Percentiles rank a stretch among this genome's conserved stretches.
phyloP scores from a whole-genome alignment of 2,329 filamentous ascomycete genomes.

The Stylonectria norvegica region DNA sequence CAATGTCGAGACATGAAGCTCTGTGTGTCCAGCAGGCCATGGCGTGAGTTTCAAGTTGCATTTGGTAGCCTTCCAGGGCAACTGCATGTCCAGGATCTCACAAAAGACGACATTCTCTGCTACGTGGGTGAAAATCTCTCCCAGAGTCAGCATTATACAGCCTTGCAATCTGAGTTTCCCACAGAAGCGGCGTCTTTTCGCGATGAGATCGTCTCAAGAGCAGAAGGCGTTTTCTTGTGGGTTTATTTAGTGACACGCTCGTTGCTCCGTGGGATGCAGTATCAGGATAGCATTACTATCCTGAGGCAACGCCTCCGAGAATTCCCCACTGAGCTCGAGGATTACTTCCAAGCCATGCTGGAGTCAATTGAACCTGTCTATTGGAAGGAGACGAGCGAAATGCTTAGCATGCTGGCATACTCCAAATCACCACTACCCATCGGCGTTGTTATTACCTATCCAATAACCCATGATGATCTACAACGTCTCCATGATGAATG shows the following conservation, averaged over 20 bases:
- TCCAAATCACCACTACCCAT: background rate
- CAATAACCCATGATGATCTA: too few relatives aligned
- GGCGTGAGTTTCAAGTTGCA: conserved; percentile 17
- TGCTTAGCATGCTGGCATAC: background rate
- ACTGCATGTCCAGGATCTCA: conserved; percentile 5
- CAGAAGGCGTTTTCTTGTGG: conserved; percentile 23
- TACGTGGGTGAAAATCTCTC: conserved; percentile 3
- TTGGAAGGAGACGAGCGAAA: background rate
- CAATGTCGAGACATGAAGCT: conserved; percentile 22
- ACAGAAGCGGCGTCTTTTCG: background rate
- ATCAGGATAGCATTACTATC: conserved; percentile 4
- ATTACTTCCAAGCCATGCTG: conserved; percentile 6
- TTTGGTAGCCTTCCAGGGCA: conserved; percentile 4
- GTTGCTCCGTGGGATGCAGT: conserved; percentile 13
- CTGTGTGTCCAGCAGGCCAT: conserved; percentile 31
- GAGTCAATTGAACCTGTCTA: background rate
- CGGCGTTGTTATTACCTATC: too few relatives aligned
- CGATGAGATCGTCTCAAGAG: background rate
- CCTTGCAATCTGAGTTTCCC: background rate
- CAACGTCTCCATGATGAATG: too few relatives aligned
- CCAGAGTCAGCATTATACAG: background rate
- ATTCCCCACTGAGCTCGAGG: conserved; percentile 9
- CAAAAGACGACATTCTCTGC: conserved; percentile 2
- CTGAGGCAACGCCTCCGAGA: conserved; percentile 3
- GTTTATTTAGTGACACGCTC: conserved; percentile 17